Conservation (phyloP, 108 stramenopile genomes). For the Skeletonema potamos region DNA sequence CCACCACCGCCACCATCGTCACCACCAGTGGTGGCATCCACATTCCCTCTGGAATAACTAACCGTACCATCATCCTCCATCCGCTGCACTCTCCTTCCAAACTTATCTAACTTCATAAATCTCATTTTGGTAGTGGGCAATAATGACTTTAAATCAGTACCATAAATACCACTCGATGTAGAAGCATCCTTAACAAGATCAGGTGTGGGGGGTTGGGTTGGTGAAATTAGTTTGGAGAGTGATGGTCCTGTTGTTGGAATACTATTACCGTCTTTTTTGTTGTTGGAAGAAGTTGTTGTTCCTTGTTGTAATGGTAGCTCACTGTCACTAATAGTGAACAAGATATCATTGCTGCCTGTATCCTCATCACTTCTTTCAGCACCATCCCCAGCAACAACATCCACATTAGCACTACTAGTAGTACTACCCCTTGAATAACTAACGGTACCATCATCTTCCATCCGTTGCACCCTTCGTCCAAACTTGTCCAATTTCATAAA, state of each 20-base stretch:
- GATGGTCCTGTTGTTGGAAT: not conserved
- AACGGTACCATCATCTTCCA: conserved; percentile 39
- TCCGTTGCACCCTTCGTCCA: conserved; percentile 29
- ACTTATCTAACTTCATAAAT: conserved; percentile 8
- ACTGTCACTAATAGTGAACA: not conserved
- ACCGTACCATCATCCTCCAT: conserved; percentile 25
- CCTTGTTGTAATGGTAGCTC: not conserved
- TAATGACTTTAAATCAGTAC: conserved; percentile 9
- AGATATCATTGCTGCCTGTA: not conserved
- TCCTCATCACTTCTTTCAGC: not conserved
- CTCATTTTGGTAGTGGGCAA: conserved; percentile 20
- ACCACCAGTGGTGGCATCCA: not conserved
- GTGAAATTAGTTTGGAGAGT: not conserved
- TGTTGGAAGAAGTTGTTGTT: no score
- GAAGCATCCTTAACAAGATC: not conserved
- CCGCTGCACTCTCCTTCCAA: conserved; percentile 10
- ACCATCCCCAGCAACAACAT: not conserved
- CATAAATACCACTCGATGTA: not conserved
- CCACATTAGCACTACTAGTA: conserved; percentile 3
- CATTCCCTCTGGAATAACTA: not conserved
- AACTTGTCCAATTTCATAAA: conserved; percentile 27
- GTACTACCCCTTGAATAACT: not conserved
- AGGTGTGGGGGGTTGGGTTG: not conserved
- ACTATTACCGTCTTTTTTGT: no score
- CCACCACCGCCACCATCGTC: not conserved